Evolutionary conservation across 2,329 filamentous ascomycete genomes (phyloP).

Genomic region (Aaosphaeria pasadenensis): DNA sequence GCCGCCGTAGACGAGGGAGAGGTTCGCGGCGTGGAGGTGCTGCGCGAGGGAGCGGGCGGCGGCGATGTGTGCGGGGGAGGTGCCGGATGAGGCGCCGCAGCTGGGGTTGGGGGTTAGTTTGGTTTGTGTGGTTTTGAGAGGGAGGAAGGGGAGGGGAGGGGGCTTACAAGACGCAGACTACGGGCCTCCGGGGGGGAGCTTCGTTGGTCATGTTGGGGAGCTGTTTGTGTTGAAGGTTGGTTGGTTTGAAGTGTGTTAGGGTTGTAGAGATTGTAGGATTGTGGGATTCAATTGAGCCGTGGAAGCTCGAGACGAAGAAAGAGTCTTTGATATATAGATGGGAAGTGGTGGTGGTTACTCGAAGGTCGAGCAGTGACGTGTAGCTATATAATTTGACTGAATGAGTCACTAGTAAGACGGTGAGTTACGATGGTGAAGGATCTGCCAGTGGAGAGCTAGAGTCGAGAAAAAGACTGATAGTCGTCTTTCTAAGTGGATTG

Average conservation of each 20-base stretch:
- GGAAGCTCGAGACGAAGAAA: too few species aligned
- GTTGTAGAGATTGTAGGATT: too few species aligned
- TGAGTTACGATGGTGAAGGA: too few species aligned
- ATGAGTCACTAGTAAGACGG: too few species aligned
- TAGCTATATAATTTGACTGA: too few species aligned
- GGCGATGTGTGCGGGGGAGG: slow-evolving; percentile 69
- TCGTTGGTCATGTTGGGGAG: background rate
- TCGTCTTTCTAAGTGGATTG: too few species aligned
- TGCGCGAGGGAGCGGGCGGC: slow-evolving; percentile 73
- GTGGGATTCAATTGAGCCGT: too few species aligned
- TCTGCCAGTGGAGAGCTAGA: too few species aligned
- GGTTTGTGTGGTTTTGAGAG: background rate
- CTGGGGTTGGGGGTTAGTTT: slow-evolving; percentile 35
- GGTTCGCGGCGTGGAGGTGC: slow-evolving; percentile 71
- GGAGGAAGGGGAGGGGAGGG: background rate
- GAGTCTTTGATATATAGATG: too few species aligned
- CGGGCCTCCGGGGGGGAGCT: slow-evolving; percentile 44
- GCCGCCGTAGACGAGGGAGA: slow-evolving; percentile 88
- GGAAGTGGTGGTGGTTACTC: too few species aligned
- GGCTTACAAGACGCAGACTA: slow-evolving; percentile 81
- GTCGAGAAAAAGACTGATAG: too few species aligned
- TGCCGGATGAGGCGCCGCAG: slow-evolving; percentile 79
- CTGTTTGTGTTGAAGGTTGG: background rate
- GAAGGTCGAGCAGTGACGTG: too few species aligned
- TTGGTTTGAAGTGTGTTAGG: background rate